A percentile compares a stretch with the other conserved stretches of the same genome.
Evolutionary conservation across 106 monocot genomes (phyloP).

Genomic region (Posidonia australis): DNA sequence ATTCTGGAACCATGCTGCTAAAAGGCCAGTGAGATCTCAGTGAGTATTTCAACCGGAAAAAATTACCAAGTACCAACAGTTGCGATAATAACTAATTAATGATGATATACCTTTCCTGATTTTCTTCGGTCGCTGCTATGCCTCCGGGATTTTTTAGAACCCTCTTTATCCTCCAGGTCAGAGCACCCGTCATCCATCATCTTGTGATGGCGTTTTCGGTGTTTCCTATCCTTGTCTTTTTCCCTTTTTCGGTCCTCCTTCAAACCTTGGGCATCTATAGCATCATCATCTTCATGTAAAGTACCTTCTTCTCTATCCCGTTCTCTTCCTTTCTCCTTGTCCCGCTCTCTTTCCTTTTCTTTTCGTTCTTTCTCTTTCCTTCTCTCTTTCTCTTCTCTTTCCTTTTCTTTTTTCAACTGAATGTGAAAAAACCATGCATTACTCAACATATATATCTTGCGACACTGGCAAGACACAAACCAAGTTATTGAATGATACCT

Average conservation of each 20-base stretch:
- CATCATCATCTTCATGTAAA: conserved; percentile 37
- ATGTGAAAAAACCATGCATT: not conserved
- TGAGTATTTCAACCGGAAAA: too few relatives aligned
- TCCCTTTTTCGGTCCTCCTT: conserved; percentile 64
- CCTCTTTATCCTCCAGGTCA: conserved; percentile 74
- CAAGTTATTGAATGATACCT: too few relatives aligned
- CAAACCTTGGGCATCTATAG: conserved; percentile 23
- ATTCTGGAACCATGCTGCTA: conserved; percentile 58
- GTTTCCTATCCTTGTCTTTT: conserved; percentile 87
- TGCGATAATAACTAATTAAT: too few relatives aligned
- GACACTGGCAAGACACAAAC: too few relatives aligned
- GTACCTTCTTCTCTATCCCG: conserved; percentile 37
- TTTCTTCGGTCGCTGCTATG: conserved; percentile 77
- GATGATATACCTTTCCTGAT: conserved; percentile 58
- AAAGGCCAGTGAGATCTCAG: not conserved
- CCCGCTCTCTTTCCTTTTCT: conserved; percentile 54
- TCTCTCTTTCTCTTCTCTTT: conserved; percentile 51
- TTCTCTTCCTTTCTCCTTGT: conserved; percentile 70
- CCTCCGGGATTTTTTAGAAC: conserved; percentile 66
- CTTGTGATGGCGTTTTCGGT: conserved; percentile 68
- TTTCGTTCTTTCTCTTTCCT: conserved; percentile 41
- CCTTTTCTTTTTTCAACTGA: conserved; percentile 82
- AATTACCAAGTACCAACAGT: too few relatives aligned
- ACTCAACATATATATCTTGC: too few relatives aligned
- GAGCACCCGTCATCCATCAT: conserved; percentile 56